Percentiles rank a stretch among this genome's conserved stretches.
Evolutionary conservation across 257 asterid genomes (phyloP).

Genomic region (Dorcoceras hygrometricum): DNA sequence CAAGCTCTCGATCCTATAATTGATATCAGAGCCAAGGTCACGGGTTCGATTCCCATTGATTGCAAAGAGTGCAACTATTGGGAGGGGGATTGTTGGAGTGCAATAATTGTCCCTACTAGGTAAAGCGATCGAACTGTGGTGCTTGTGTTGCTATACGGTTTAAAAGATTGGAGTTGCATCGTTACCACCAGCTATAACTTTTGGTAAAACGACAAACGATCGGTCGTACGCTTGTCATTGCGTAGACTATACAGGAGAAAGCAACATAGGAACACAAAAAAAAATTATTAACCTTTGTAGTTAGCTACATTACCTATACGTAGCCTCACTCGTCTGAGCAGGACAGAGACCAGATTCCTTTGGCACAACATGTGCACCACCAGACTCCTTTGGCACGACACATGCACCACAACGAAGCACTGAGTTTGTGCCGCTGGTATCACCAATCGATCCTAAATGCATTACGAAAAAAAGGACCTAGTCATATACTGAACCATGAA

Average conservation of each 20-base stretch:
- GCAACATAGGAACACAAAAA: constrained; percentile 12
- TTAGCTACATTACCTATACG: constrained; percentile 44
- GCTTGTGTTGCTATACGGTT: too few species aligned
- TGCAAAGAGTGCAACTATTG: too few species aligned
- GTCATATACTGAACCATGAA: constrained; percentile 15
- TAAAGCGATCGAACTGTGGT: too few species aligned
- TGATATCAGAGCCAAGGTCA: too few species aligned
- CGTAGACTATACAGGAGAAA: background rate
- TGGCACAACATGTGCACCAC: constrained; percentile 44
- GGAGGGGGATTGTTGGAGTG: too few species aligned
- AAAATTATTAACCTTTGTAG: constrained; percentile 8
- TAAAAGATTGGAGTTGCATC: too few species aligned
- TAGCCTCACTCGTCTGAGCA: constrained; percentile 34
- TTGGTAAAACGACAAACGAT: too few species aligned
- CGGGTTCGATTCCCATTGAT: too few species aligned
- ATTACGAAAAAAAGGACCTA: background rate
- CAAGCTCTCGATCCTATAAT: too few species aligned
- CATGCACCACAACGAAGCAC: constrained; percentile 60
- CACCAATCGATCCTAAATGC: constrained; percentile 45
- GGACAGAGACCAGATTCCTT: constrained; percentile 39
- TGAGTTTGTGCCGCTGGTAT: constrained; percentile 40
- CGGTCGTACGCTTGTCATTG: too few species aligned
- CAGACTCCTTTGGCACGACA: constrained; percentile 34
- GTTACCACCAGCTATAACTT: too few species aligned
- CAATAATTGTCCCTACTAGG: too few species aligned